These are phyloP conservation scores for Erythrobasidium yunnanense DNA, from an alignment of 768 basidiomycete species.

Conservation along the genomic window DNA sequence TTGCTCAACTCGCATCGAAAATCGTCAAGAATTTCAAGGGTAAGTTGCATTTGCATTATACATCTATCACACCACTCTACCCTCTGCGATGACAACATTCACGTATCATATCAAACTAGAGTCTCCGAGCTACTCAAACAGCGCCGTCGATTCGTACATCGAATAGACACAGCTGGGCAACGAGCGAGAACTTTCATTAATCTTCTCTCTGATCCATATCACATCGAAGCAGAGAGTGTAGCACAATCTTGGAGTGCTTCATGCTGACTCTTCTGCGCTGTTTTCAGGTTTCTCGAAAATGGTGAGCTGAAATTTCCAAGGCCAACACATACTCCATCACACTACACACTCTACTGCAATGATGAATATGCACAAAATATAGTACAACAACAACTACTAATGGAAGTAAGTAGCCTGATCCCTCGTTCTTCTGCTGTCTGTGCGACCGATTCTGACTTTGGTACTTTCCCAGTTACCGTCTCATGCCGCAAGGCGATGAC, in stretches of 20 bases:
- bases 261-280: not conserved
- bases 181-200: not conserved
- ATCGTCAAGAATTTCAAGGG: not conserved
- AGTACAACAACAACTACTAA: constrained; percentile 25
- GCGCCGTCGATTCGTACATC: too few relatives aligned
- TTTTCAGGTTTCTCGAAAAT: not conserved
- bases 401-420: constrained; percentile 16
- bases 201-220: constrained; percentile 22
- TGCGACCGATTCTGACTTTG: not conserved
- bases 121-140: constrained; percentile 18
- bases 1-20: not conserved
- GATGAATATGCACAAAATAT: constrained; percentile 26
- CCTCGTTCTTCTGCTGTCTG: not conserved
- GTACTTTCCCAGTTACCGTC: constrained; percentile 21
- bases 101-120: constrained; percentile 24
- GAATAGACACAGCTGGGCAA: too few relatives aligned
- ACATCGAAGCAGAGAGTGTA: too few relatives aligned
- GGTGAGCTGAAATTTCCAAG: constrained; percentile 7
- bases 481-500: constrained; percentile 21
- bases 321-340: too few relatives aligned
- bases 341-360: too few relatives aligned
- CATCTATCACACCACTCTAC: not conserved
- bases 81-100: constrained; percentile 7
- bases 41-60: not conserved
- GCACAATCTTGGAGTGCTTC: too few relatives aligned